Percentiles rank a stretch among this genome's conserved stretches.
Evolutionary conservation across 495 filamentous ascomycete genomes (phyloP).

Genomic region (Xylaria scruposa): DNA sequence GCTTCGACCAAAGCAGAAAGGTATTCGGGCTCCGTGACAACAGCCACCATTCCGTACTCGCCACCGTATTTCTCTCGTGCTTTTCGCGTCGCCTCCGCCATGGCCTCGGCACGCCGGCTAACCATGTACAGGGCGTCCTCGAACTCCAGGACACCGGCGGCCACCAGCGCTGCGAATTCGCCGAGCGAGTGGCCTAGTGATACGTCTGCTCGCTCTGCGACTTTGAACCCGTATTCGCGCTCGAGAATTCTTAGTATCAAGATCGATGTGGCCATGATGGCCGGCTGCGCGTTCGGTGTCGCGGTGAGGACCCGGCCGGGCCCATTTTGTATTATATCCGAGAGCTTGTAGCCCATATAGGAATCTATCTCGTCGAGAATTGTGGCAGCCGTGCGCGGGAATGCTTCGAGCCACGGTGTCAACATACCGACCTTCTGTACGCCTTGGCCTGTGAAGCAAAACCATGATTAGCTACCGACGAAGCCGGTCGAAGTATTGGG

Average conservation of each 20-base stretch:
- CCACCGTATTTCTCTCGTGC: slow-evolving; percentile 69
- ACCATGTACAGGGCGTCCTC: slow-evolving; percentile 79
- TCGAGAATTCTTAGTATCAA: slow-evolving; percentile 90
- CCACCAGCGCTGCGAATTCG: slow-evolving; percentile 90
- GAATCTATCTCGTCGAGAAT: slow-evolving; percentile 86
- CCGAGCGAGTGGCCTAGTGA: slow-evolving; percentile 94
- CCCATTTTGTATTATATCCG: slow-evolving; percentile 79
- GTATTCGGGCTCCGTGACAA: slow-evolving; percentile 82
- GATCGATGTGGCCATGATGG: slow-evolving; percentile 93
- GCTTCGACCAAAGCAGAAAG: slow-evolving; percentile 69
- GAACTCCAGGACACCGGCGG: slow-evolving; percentile 77
- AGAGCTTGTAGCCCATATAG: slow-evolving; percentile 70
- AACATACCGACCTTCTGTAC: slow-evolving; percentile 95
- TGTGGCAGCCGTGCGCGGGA: slow-evolving; percentile 72
- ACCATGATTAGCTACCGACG: slow-evolving; percentile 3
- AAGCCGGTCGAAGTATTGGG: not conserved
- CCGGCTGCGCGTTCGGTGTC: slow-evolving; percentile 90
- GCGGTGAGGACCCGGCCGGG: slow-evolving; percentile 76
- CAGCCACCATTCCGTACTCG: slow-evolving; percentile 91
- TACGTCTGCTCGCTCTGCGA: slow-evolving; percentile 71
- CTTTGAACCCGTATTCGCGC: slow-evolving; percentile 78
- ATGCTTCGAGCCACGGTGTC: slow-evolving; percentile 79
- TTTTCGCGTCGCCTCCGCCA: slow-evolving; percentile 75
- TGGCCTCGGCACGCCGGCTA: slow-evolving; percentile 78
- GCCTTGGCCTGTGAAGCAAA: slow-evolving; percentile 73